Evolutionary conservation across 768 basidiomycete genomes (phyloP), one percentile per base, ranked within the genome.

Genomic region (Myochromella boudieri): DNA sequence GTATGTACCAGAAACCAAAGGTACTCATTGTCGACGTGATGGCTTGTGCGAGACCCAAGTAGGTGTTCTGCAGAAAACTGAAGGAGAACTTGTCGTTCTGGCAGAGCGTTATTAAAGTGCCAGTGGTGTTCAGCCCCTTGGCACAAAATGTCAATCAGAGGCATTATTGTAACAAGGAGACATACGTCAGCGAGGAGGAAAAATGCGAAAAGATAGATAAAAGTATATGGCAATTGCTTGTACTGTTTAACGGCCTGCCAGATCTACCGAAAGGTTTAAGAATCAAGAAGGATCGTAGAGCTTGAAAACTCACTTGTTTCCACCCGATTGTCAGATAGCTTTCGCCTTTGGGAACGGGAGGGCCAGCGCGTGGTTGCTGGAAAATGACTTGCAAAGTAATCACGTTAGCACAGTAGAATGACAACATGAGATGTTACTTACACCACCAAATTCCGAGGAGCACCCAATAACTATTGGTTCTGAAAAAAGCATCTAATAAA

Each of bases 391-490:
- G n/a, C n/a, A n/a, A n/a, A n/a, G n/a, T n/a, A n/a, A n/a, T n/a
- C n/a, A n/a, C n/a, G n/a, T 6, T 34, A 6, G 18, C 6, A 34
- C 14, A 34, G n/a, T 6, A 34, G n/a, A 5, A 34, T 14, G 33
- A 6, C 6, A 6, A 34, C 6, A 34, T 6, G 14, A 34, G n/a
- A n/a, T 3, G 10, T 0, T 1, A 66, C 85, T 38, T 66, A 90
- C 88, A 91, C 91, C 91, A 95, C 82, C 91, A 93, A 39, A 91
- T 81, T 6, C 90, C 91, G 7, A 75, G 71, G 1, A 92, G 37
- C 9, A 94, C 85, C 89, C 86, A 85, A 53, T 90, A 89, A 0
- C 69, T 74, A 47, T 84, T 91, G 11, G 80, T 83, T 18, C 86
- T 87, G 49, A 20, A 17, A 10, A 24, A 20, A 42, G 22, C 22